Evolutionary conservation across 139 green algal species (phyloP).

Genomic region (Chlamydomonas applanata): DNA sequence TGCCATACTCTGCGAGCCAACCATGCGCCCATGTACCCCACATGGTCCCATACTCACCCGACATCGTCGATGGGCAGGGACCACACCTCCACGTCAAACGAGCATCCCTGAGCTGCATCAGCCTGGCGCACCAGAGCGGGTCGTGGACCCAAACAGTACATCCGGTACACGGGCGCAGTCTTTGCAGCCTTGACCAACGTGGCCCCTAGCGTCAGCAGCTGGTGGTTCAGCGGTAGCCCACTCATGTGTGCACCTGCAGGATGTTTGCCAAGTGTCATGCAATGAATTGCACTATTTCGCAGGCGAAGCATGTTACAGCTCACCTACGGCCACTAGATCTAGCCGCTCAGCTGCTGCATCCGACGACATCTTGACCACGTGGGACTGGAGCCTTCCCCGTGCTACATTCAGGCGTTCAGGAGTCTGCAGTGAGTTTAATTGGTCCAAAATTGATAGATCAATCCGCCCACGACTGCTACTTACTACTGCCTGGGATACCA

Average conservation of each 20-base stretch:
- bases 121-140: slow-evolving; percentile 41
- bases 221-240: slow-evolving; percentile 57
- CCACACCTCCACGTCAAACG: slow-evolving; percentile 67
- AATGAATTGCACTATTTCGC: too few relatives aligned
- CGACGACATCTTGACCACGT: too few relatives aligned
- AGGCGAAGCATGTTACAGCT: too few relatives aligned
- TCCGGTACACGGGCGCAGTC: slow-evolving; percentile 57
- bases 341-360: too few relatives aligned
- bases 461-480: too few relatives aligned
- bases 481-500: too few relatives aligned
- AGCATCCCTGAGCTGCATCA: not conserved
- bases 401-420: too few relatives aligned
- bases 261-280: too few relatives aligned
- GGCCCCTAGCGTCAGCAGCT: slow-evolving; percentile 52
- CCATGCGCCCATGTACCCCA: not conserved
- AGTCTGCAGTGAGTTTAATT: too few relatives aligned
- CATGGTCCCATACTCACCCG: slow-evolving; percentile 34
- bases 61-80: slow-evolving; percentile 64
- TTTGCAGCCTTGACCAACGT: slow-evolving; percentile 42
- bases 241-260: slow-evolving; percentile 50
- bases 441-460: too few relatives aligned
- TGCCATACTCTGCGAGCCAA: not conserved
- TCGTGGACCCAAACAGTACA: slow-evolving; percentile 45
- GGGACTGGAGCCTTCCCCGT: too few relatives aligned
- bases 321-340: too few relatives aligned